phyloP scores from a whole-genome alignment of 2,329 filamentous ascomycete genomes.

The Claviceps paspali region DNA sequence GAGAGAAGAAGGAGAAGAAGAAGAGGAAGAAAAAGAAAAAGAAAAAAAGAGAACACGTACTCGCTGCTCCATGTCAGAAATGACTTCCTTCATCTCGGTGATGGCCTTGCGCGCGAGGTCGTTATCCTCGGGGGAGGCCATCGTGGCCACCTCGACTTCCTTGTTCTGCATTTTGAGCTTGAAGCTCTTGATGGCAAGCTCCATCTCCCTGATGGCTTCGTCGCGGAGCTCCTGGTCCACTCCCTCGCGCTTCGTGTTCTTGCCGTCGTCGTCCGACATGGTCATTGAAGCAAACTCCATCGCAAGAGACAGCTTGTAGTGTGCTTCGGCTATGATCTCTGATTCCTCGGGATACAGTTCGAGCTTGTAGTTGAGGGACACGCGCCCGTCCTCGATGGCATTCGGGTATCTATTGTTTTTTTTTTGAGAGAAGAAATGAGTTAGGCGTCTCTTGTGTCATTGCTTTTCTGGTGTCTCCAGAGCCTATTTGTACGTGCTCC shows the following conservation, averaged over 20 bases:
- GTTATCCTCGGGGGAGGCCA: constrained; percentile 51
- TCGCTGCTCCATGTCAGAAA: constrained; percentile 63
- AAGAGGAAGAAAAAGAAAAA: too few relatives aligned
- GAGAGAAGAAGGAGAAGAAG: too few relatives aligned
- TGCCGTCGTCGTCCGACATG: constrained; percentile 33
- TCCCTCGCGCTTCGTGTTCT: constrained; percentile 28
- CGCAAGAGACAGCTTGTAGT: constrained; percentile 91
- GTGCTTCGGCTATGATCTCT: constrained; percentile 78
- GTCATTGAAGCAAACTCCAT: constrained; percentile 84
- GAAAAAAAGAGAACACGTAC: too few relatives aligned
- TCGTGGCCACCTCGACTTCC: constrained; percentile 48
- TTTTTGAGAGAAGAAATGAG: constrained; percentile 2
- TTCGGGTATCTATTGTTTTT: constrained; percentile 52
- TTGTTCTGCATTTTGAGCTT: constrained; percentile 55
- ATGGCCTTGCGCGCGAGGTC: constrained; percentile 48
- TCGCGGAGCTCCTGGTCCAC: constrained; percentile 56
- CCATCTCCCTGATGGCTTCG: constrained; percentile 56
- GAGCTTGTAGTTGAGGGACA: constrained; percentile 63
- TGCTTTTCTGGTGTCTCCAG: too few relatives aligned
- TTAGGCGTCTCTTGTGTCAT: background rate
- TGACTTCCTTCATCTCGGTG: constrained; percentile 59
- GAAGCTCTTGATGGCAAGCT: constrained; percentile 59
- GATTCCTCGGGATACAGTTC: constrained; percentile 67
- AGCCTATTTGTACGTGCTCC: too few relatives aligned
- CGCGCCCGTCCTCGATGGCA: constrained; percentile 71